These are phyloP conservation scores for Xanthoconium stramineum DNA, from an alignment of 768 basidiomycete species.

Conservation along the genomic window DNA sequence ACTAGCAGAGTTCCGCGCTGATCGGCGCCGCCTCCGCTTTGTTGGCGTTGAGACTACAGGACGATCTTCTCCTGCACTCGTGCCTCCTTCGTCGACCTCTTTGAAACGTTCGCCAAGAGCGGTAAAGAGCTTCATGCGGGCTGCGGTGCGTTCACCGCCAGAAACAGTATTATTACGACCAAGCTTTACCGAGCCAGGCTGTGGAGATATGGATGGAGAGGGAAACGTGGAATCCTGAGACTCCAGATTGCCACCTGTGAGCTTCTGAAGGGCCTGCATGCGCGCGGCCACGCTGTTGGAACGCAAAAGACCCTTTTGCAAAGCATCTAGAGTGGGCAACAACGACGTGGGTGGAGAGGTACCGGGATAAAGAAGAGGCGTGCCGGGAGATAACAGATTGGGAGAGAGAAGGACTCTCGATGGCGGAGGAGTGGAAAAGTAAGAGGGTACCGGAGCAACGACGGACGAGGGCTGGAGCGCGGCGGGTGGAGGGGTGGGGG, in stretches of 20 bases:
- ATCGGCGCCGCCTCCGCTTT: conserved; percentile 57
- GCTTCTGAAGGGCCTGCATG: conserved; percentile 76
- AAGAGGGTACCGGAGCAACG: conserved; percentile 56
- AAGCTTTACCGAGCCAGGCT: conserved; percentile 46
- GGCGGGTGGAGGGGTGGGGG: conserved; percentile 30
- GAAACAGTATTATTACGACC: conserved; percentile 78
- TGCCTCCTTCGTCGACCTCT: conserved; percentile 62
- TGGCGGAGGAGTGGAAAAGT: conserved; percentile 42
- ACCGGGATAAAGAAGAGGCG: conserved; percentile 59
- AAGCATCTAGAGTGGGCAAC: conserved; percentile 72
- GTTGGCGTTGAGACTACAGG: conserved; percentile 40
- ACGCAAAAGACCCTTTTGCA: conserved; percentile 76
- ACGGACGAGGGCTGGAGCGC: conserved; percentile 28
- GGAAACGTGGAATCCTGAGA: conserved; percentile 53
- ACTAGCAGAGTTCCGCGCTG: conserved; percentile 36
- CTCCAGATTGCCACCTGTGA: conserved; percentile 69
- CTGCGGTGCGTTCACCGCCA: conserved; percentile 74
- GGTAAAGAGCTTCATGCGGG: conserved; percentile 64
- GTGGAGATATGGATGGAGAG: conserved; percentile 47
- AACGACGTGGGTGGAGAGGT: conserved; percentile 60
- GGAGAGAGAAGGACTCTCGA: conserved; percentile 43
- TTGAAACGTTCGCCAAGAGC: conserved; percentile 56
- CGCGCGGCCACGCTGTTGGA: conserved; percentile 88
- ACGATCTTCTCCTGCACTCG: conserved; percentile 57
- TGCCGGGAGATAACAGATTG: conserved; percentile 51